A percentile compares a stretch with the other conserved stretches of the same genome.
phyloP scores from a whole-genome alignment of 768 basidiomycete genomes.

The Mycena alexandri region DNA sequence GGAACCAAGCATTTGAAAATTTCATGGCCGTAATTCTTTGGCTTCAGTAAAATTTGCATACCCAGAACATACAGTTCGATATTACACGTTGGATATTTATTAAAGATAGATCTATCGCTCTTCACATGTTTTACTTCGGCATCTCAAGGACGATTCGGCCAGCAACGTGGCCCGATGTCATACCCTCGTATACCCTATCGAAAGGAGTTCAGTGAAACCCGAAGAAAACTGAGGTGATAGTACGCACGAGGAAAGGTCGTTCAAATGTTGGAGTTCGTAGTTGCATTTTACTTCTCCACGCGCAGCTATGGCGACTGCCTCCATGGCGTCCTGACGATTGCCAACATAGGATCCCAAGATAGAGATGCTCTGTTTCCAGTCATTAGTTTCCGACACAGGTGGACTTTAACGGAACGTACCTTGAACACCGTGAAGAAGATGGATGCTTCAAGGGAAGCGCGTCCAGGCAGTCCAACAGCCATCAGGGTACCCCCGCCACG shows the following conservation, averaged over 20 bases:
- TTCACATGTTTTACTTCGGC: constrained; percentile 27
- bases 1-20: too few relatives aligned
- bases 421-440: constrained; percentile 83
- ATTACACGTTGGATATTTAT: too few relatives aligned
- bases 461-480: constrained; percentile 82
- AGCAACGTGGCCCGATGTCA: constrained; percentile 17
- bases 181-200: constrained; percentile 19
- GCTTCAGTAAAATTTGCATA: too few relatives aligned
- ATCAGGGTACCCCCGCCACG: constrained; percentile 80
- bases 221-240: not conserved
- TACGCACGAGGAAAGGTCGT: constrained; percentile 24
- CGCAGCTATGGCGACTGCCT: constrained; percentile 76
- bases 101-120: too few relatives aligned
- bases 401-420: constrained; percentile 41
- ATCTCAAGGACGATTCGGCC: constrained; percentile 28
- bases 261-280: constrained; percentile 5
- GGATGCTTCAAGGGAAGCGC: constrained; percentile 68
- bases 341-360: constrained; percentile 71
- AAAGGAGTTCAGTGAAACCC: not conserved
- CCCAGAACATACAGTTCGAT: too few relatives aligned
- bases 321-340: constrained; percentile 86
- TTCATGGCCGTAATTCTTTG: too few relatives aligned
- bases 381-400: too few relatives aligned
- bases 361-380: constrained; percentile 57
- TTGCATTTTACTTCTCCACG: constrained; percentile 29